phyloP scores from a whole-genome alignment of 345 rosid species.

The Carallia brachiata region DNA sequence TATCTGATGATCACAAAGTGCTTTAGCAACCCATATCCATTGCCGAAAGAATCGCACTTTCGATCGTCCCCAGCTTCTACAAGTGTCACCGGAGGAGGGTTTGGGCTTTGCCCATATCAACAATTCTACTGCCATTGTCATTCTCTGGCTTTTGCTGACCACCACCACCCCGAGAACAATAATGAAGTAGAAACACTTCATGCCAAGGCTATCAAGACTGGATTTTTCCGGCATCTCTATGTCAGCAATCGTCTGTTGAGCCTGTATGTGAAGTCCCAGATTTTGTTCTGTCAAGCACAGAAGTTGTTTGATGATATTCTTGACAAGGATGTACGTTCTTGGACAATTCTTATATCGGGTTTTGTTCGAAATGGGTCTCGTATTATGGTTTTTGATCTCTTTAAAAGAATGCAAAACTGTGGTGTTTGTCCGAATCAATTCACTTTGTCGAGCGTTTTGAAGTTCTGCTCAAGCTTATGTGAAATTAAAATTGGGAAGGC shows the following conservation, averaged over 20 bases:
- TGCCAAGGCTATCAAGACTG: conserved; percentile 15
- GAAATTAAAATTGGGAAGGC: conserved; percentile 37
- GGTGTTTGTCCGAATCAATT: conserved; percentile 45
- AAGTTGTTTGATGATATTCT: conserved; percentile 24
- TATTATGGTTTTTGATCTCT: conserved; percentile 24
- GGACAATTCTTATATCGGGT: conserved; percentile 46
- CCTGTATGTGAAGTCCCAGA: not conserved
- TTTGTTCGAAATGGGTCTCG: conserved; percentile 29
- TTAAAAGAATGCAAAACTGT: conserved; percentile 37
- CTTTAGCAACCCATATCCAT: not conserved
- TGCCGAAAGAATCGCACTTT: not conserved
- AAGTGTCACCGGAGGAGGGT: not conserved
- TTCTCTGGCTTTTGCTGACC: not conserved
- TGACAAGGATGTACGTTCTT: conserved; percentile 29
- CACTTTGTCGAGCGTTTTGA: conserved; percentile 47
- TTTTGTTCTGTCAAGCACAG: conserved; percentile 6
- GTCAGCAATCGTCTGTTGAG: conserved; percentile 13
- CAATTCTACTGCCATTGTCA: not conserved
- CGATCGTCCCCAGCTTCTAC: not conserved
- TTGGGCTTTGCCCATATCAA: not conserved
- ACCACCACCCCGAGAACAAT: not conserved
- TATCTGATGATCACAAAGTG: not conserved
- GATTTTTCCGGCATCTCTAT: not conserved
- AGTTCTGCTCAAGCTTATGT: conserved; percentile 41
- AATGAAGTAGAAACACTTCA: not conserved